Evolutionary conservation across 2,329 filamentous ascomycete genomes (phyloP), one percentile per base, ranked within the genome.

Genomic region (Penicillium sp.): DNA sequence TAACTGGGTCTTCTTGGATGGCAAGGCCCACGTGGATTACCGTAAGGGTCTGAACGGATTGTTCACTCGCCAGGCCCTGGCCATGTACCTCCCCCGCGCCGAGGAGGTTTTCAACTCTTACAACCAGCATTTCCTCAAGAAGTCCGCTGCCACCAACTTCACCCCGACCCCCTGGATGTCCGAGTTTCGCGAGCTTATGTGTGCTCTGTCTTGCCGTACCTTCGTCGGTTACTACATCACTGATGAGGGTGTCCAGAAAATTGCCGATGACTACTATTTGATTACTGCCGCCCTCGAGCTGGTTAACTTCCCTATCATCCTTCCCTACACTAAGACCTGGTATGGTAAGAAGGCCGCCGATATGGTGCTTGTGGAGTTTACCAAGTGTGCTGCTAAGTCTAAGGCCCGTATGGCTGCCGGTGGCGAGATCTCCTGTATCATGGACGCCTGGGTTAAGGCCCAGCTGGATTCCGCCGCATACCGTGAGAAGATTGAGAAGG

Each of bases 1-100:
- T 69, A 97, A 97, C 80, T 99, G 92, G 91, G 94, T 97, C 19
- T 97, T 97, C 79, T 81, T 99, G 64, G 93, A 97, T 72, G 94
- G 94, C 70, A 95, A 92, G 78, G 86, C 87, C 39, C 94, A 99
- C 70, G 91, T 96, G 65, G 94, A 97, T 70, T 99, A 94, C 79
- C 92, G 94, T 74, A 97, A 97, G 81, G 94, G 94, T 52, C 82
- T 99, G 65, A 97, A 97, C 75, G 88, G 88, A 57, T 84, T 97
- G 29, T 99, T 99, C 81, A 97, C 93, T 44, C 90, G 92, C 72
- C 86, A 90, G 73, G 91, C 93, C 21, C 85, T 99, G 69, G 88
- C 91, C 67, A 82, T 81, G 67, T 99, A 97, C 76, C 86, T 99
- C 47, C 94, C 93, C 41, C 90, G 90, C 47, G 91, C 97, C 79